Evolutionary conservation across 257 asterid species (phyloP).

Genomic region (Nemophila menziesii): DNA sequence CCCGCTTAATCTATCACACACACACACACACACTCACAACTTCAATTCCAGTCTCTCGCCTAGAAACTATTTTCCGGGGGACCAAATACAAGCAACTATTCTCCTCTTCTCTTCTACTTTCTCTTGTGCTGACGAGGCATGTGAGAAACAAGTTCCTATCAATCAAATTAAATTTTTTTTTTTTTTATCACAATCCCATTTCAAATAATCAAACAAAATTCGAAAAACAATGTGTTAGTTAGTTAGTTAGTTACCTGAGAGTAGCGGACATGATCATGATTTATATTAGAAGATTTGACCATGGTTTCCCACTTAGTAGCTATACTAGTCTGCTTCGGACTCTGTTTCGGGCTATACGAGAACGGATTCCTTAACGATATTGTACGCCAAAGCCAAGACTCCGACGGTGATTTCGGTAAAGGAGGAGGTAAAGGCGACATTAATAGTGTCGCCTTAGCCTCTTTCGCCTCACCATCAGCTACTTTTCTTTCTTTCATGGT

Average conservation of each 20-base stretch:
- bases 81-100: background rate
- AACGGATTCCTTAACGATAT: slow-evolving; percentile 46
- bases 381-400: slow-evolving; percentile 89
- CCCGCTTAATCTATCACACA: background rate
- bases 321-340: slow-evolving; percentile 24
- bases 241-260: too few relatives aligned
- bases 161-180: background rate
- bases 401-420: slow-evolving; percentile 95
- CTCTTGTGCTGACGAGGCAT: slow-evolving; percentile 35
- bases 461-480: slow-evolving; percentile 12
- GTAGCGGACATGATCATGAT: slow-evolving; percentile 40
- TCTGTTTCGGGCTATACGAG: slow-evolving; percentile 43
- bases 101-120: slow-evolving; percentile 14
- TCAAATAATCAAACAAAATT: background rate
- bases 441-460: slow-evolving; percentile 13
- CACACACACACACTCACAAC: background rate
- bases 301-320: slow-evolving; percentile 74
- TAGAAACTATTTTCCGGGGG: background rate
- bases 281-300: slow-evolving; percentile 50
- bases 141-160: slow-evolving; percentile 49
- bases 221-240: slow-evolving; percentile 1
- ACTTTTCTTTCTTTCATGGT: slow-evolving; percentile 15
- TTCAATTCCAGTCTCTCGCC: background rate
- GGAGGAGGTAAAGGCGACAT: slow-evolving; percentile 72
- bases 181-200: background rate